Conservation (phyloP, 2,329 filamentous ascomycete species). For the Trichoderma semiorbis region DNA sequence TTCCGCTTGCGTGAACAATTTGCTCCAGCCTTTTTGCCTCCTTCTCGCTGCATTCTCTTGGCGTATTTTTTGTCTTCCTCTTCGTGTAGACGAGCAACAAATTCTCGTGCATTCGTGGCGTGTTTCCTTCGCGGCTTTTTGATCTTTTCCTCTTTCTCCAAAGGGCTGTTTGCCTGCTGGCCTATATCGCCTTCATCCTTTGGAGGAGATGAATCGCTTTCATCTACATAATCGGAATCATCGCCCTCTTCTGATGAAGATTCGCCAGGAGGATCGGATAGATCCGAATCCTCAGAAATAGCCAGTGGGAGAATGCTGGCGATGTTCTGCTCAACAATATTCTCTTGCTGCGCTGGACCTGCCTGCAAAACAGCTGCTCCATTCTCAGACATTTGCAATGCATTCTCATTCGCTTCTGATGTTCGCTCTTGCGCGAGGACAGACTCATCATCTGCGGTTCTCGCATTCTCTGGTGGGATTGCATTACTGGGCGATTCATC, state of each 20-base stretch:
- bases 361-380: neutral
- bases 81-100: neutral
- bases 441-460: neutral
- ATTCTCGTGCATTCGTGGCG: neutral
- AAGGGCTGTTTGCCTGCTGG: neutral
- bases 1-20: neutral
- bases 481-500: neutral
- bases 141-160: neutral
- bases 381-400: neutral
- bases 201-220: neutral
- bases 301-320: too few species aligned
- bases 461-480: neutral
- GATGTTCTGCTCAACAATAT: neutral
- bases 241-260: too few species aligned
- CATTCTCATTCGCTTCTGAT: neutral
- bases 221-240: neutral
- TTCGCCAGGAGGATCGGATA: neutral
- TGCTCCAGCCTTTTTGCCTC: neutral
- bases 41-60: neutral
- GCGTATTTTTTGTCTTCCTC: slow-evolving; percentile 1
- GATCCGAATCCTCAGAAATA: neutral
- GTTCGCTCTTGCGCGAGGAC: neutral
- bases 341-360: too few species aligned
- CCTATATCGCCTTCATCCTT: neutral
- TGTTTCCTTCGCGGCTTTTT: neutral